A percentile compares a stretch with the other conserved stretches of the same genome.
Conservation (phyloP, 1,284 basidiomycete species). For the Microbotryomycetes sp. region DNA sequence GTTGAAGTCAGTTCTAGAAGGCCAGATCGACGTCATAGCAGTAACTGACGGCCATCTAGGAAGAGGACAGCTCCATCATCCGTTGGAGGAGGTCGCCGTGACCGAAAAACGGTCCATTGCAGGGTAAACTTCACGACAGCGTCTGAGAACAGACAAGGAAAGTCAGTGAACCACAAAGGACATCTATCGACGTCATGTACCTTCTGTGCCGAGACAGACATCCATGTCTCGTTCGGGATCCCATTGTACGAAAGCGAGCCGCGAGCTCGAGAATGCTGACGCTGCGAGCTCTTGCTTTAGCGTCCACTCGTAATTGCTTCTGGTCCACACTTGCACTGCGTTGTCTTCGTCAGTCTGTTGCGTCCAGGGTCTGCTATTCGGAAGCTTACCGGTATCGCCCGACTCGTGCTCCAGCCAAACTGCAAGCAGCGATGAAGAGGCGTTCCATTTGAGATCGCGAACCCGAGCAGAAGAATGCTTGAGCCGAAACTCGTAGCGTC, state of each 20-base stretch:
- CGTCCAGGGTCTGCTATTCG: too few relatives aligned
- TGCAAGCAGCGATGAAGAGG: constrained; percentile 76
- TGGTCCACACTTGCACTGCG: constrained; percentile 91
- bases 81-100: constrained; percentile 55
- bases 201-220: constrained; percentile 58
- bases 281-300: constrained; percentile 77
- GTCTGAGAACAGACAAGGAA: constrained; percentile 42
- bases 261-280: constrained; percentile 40
- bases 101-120: constrained; percentile 66
- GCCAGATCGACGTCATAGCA: neutral
- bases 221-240: constrained; percentile 72
- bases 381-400: too few relatives aligned
- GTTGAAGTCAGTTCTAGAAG: too few relatives aligned
- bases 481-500: constrained; percentile 82
- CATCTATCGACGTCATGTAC: constrained; percentile 14
- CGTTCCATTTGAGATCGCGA: constrained; percentile 74
- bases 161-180: too few relatives aligned
- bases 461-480: constrained; percentile 56
- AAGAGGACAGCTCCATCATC: constrained; percentile 84
- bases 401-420: constrained; percentile 67
- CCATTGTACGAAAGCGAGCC: constrained; percentile 69
- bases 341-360: too few relatives aligned
- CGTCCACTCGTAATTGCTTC: constrained; percentile 79
- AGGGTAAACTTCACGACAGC: constrained; percentile 58
- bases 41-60: constrained; percentile 70